Conservation (phyloP, 2,329 filamentous ascomycete species). For the Arthrobotrys entomopaga region DNA sequence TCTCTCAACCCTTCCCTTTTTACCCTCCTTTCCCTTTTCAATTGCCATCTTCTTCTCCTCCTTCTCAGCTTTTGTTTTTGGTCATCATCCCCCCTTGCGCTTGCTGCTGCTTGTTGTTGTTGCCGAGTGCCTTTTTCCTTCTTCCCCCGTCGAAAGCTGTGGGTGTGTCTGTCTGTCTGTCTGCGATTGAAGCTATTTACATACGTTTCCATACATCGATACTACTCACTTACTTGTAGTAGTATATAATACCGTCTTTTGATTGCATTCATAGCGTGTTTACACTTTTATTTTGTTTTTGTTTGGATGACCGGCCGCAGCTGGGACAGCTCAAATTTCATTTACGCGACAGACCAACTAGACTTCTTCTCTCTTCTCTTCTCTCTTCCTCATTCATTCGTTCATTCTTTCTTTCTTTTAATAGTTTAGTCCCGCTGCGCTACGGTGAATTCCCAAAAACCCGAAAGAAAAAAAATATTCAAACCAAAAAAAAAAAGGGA, state of each 20-base stretch:
- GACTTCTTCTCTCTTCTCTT: background rate
- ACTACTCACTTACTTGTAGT: too few relatives aligned
- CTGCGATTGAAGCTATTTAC: background rate
- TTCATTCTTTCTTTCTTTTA: conserved; percentile 33
- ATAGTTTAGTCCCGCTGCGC: background rate
- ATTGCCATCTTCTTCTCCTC: background rate
- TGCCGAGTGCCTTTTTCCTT: too few relatives aligned
- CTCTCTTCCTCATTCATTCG: conserved; percentile 7
- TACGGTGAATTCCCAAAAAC: conserved; percentile 6
- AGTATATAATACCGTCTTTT: too few relatives aligned
- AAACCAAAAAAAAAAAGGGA: too few relatives aligned
- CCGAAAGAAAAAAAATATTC: too few relatives aligned
- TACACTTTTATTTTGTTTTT: background rate
- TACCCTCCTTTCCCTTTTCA: conserved; percentile 1
- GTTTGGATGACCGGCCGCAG: too few relatives aligned
- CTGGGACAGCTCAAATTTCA: background rate
- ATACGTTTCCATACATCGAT: background rate
- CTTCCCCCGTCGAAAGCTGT: too few relatives aligned
- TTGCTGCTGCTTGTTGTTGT: too few relatives aligned
- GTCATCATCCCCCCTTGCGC: too few relatives aligned
- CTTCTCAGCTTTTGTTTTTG: too few relatives aligned
- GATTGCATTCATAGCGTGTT: background rate
- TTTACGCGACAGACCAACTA: background rate
- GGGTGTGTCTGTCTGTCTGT: background rate
- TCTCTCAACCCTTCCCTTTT: background rate